Evolutionary conservation across 2,329 filamentous ascomycete genomes (phyloP).

Genomic region (Furcasterigmium sp.): DNA sequence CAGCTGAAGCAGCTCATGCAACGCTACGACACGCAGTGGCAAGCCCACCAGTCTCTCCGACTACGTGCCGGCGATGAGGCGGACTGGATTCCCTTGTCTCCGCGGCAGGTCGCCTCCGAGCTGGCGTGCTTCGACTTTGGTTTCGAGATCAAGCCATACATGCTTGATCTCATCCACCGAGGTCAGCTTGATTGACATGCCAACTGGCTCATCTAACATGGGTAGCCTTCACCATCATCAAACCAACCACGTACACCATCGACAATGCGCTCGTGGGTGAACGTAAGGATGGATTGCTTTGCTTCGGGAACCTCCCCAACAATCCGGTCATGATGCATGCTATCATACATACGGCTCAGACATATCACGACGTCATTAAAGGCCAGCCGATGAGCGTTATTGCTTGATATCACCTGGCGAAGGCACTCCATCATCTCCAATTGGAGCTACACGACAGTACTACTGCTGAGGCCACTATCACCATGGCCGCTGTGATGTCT

Average conservation of each 20-base stretch:
- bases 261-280: conserved; percentile 9
- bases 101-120: conserved; percentile 10
- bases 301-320: conserved; percentile 12
- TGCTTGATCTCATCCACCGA: conserved; percentile 3
- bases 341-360: conserved; percentile 16
- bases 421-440: conserved; percentile 14
- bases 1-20: neutral
- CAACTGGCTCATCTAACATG: neutral
- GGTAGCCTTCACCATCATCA: conserved; percentile 12
- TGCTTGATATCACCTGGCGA: conserved; percentile 13
- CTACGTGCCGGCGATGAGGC: neutral
- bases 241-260: conserved; percentile 13
- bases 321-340: conserved; percentile 17
- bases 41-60: neutral
- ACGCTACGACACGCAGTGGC: neutral
- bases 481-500: conserved; percentile 14
- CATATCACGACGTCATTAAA: conserved; percentile 13
- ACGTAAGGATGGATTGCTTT: conserved; percentile 10
- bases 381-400: conserved; percentile 4
- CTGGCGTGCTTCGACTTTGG: conserved; percentile 5
- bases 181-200: neutral
- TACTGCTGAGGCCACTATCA: conserved; percentile 10
- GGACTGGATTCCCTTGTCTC: conserved; percentile 2
- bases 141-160: conserved; percentile 1
- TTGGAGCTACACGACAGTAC: conserved; percentile 10